phyloP scores from a whole-genome alignment of 2,329 filamentous ascomycete species.

The Aureobasidium namibiae region DNA sequence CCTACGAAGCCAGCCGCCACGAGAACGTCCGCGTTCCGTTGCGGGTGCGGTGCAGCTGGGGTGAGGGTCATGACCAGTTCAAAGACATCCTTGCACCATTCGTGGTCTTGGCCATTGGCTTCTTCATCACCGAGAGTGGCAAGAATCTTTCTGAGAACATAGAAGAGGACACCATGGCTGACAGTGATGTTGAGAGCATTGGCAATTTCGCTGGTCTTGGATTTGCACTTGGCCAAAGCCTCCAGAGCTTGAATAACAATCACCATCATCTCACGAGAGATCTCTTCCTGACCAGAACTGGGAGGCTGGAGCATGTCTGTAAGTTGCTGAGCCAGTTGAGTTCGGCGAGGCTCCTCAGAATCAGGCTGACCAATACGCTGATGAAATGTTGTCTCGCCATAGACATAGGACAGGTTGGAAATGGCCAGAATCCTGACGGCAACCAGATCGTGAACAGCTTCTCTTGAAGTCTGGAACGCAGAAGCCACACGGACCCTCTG shows the following conservation, averaged over 20 bases:
- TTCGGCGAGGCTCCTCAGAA: slow-evolving; percentile 76
- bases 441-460: slow-evolving; percentile 66
- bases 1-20: slow-evolving; percentile 84
- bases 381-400: slow-evolving; percentile 72
- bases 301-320: slow-evolving; percentile 85
- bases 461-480: slow-evolving; percentile 58
- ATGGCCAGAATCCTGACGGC: slow-evolving; percentile 75
- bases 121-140: slow-evolving; percentile 63
- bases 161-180: slow-evolving; percentile 90
- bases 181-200: slow-evolving; percentile 91
- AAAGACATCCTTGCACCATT: slow-evolving; percentile 87
- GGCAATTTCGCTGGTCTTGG: slow-evolving; percentile 72
- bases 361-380: slow-evolving; percentile 83
- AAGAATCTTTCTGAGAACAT: slow-evolving; percentile 84
- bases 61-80: slow-evolving; percentile 70
- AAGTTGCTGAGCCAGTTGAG: slow-evolving; percentile 86
- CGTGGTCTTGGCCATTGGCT: slow-evolving; percentile 59
- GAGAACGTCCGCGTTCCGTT: slow-evolving; percentile 69
- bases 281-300: slow-evolving; percentile 55
- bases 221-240: slow-evolving; percentile 71
- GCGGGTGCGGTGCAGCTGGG: slow-evolving; percentile 49
- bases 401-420: slow-evolving; percentile 84
- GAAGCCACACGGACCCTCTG: slow-evolving; percentile 77
- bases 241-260: slow-evolving; percentile 75
- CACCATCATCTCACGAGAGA: slow-evolving; percentile 72